Base-by-base conservation (phyloP, 2,329 filamentous ascomycete species). In the Beauveria asiatica region DNA sequence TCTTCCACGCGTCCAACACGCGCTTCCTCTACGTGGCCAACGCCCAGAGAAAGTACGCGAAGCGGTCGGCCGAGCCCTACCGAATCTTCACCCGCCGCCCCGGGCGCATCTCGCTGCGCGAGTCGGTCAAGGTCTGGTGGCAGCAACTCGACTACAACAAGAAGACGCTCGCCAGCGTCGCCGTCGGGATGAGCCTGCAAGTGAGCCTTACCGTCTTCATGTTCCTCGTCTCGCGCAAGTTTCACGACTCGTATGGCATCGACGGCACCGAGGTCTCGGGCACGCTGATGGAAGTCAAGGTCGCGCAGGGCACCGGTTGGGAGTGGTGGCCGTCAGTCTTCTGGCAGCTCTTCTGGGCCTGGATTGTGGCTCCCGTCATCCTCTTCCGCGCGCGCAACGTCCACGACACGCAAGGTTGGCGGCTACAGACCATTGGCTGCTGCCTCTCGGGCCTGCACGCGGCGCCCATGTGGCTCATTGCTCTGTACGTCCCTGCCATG, bases 291-390 rank as follows among this genome's bases (percentile, higher is more conserved):
- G 78, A 83, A 46, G 72, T 77, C 51, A 75, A 76, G 59, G 72
- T 75, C 23, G 70, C 73, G 42, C 78, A 78, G 64, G 70, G 72
- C 55, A 72, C 75, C 19, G 86, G 87, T 9, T 86, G 81, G 78
- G 87, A 90, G 74, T 90, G 87, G 86, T 81, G 83, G 74, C 83
- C 83, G 0, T 85, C 83, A 0, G 79, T 85, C 49, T 75, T 85
- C 57, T 87, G 84, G 84, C 84, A 87, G 64, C 76, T 85, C 56
- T 72, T 84, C 60, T 87, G 83, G 84, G 78, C 83, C 16, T 86
- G 82, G 79, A 68, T 84, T 49, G 78, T 83, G 61, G 83, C 84
- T 3, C 83, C 85, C 21, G 75, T 80, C 65, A 76, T 87, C 63
- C 77, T 88, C 4, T 87, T 81, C 78, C 78, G 81, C 64, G 80